Evolutionary conservation across 371 early-diverging fungal species (phyloP), one percentile per base, ranked within the genome.

Genomic region (Saksenaea vasiformis): DNA sequence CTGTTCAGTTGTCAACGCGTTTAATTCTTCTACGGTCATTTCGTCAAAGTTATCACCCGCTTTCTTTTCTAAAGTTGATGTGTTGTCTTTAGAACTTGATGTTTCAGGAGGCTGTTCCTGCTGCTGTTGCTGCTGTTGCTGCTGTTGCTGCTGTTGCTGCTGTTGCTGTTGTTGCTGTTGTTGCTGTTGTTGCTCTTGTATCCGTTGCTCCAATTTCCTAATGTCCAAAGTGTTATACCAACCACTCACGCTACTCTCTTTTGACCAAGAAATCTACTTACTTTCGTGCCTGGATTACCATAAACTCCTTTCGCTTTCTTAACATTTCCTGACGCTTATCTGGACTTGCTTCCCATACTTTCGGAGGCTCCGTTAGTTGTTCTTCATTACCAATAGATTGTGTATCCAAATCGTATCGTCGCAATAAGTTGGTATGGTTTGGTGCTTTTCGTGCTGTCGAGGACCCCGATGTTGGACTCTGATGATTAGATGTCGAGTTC

Each of bases 271-370:
- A n/a, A n/a, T n/a, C 3, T 15, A 69, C 80, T 69, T 78, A 87
- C 90, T 87, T 87, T 73, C 94, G 87, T 28, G 95, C 95, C 74
- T 92, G 90, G 60, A 90, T 76, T 11, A 95, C 85, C 95, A 95
- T 94, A 67, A 84, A 88, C 69, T 93, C 94, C 74, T 95, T 95
- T 53, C 93, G 85, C 56, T 85, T 87, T 67, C 85, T 83, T 62
- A 95, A 81, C 38, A 87, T 85, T 31, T 89, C 86, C 64, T 93
- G 91, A 31, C 94, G 80, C 64, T 85, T 92, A 31, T 85, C 85
- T 1, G 91, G 83, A 56, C 85, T 89, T 0, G 76, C 68, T 43
- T 91, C 92, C 96, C 96, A 95, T 17, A 87, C 82, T 61, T 91
- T 91, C 2, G 86, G 78, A 27, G 91, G 93, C 54, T 87, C 88